Base-by-base conservation (phyloP, 805 yeast species). In the Candida nemodendra region DNA sequence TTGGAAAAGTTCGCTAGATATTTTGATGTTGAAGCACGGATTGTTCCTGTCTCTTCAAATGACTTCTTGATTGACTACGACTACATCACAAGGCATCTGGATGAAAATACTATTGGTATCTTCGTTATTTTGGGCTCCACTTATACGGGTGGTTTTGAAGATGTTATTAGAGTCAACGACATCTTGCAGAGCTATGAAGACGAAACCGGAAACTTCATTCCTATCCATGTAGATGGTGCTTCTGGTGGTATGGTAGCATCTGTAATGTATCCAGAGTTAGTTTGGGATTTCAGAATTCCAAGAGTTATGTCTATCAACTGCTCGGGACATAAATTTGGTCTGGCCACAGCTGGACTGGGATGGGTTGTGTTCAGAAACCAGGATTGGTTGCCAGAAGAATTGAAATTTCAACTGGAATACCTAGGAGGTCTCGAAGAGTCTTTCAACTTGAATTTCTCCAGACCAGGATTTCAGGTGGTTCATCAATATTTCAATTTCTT, bases 171-270 rank as follows among this genome's bases (percentile, higher is more conserved):
- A 27, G 79, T 87, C 30, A 60, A 77, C 34, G 59, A 72, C n/a
- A 65, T 82, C n/a, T 68, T 89, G 45, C 90, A 83, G 56, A 77
- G 80, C 39, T 72, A 76, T 49, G 81, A 90, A 58, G 63, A 65
- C 42, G 80, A 81, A 50, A 79, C 74, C 3, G 95, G 95, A 5
- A 41, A 65, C 41, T 74, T 73, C 52, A 70, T 89, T 41, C 88
- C 93, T 31, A 87, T 89, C 55, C 97, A 89, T 58, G 93, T 90
- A 18, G 97, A 89, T 60, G 97, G 93, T 49, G 96, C 96, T 2
- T 78, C 88, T 15, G 96, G 96, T 41, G 97, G 84, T 2, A 78
- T 89, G 57, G 74, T 89, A 29, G 95, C 95, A 2, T 95, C 97
- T 14, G 84, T 89, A 55, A 62, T 78, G 19, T 82, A 72, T 57